Base-by-base conservation (phyloP, 139 green algal genomes). In the Chlamydomonas eustigma region DNA sequence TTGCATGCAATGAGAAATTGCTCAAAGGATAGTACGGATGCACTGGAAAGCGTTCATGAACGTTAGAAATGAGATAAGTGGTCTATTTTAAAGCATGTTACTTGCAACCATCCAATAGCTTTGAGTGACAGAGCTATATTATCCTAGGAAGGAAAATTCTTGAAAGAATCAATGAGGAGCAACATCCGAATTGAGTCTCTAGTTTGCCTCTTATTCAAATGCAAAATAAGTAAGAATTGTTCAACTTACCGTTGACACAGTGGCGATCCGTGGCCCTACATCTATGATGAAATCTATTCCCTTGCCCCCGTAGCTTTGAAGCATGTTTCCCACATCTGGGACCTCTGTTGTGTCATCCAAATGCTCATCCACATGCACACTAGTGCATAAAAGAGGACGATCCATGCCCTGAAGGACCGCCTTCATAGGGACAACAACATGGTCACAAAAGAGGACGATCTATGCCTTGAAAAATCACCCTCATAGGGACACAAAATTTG, bases 211-310 rank as follows among this genome's bases (percentile, higher is more conserved):
- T 12, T 3, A 5, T 28, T 18, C 2, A 77, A 50, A 66, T 37
- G 0, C 69, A 2, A 35, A n/a, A n/a, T n/a, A n/a, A n/a, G n/a
- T n/a, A n/a, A n/a, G n/a, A n/a, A n/a, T n/a, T 3, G 3, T n/a
- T 30, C 51, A 28, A 64, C 78, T 80, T 24, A 96, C 85, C 8
- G 92, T 94, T 30, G 82, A 90, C 1, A 82, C 80, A 36, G 88
- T 85, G 0, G 80, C 84, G 0, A 87, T 52, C 5, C 84, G 78
- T 1, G 76, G 58, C 1, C 90, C 88, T 30, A 82, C 80, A 64
- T 95, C 91, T 6, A 97, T 88, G 5, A 97, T 88, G 78, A 97
- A 97, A 79, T 94, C 90, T 1, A 97, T 73, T 2, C 91, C 91
- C 0, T 78, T 80, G 31, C 70, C 75, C 4, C 80, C 86, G 50